Conservation (phyloP, 805 yeast genomes). For the Debaryomyces hansenii region DNA sequence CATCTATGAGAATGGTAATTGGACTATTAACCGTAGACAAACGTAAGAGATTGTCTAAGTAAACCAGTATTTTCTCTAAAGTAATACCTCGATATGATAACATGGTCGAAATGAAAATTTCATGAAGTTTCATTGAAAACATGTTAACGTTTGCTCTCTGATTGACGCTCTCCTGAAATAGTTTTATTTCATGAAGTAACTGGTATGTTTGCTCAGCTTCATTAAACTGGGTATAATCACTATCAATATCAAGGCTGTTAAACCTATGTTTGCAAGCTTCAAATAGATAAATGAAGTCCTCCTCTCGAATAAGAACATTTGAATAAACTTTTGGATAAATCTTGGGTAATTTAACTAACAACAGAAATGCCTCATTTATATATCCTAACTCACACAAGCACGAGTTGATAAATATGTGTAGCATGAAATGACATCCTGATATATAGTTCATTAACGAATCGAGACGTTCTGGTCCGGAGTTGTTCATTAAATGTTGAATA, state of each 20-base stretch:
- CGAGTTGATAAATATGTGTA: constrained; percentile 26
- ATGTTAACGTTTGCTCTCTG: not conserved
- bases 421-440: constrained; percentile 22
- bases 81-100: not conserved
- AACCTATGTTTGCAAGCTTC: constrained; percentile 3
- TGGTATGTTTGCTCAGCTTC: constrained; percentile 1
- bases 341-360: constrained; percentile 18
- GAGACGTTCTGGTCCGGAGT: constrained; percentile 3
- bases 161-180: constrained; percentile 8
- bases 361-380: constrained; percentile 24
- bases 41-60: not conserved
- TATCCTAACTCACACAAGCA: constrained; percentile 26
- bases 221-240: constrained; percentile 3
- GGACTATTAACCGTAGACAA: not conserved
- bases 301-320: constrained; percentile 12
- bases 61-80: not conserved
- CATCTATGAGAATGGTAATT: constrained; percentile 1
- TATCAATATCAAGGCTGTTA: not conserved
- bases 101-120: constrained; percentile 3
- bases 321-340: constrained; percentile 7
- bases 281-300: constrained; percentile 11
- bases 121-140: constrained; percentile 4
- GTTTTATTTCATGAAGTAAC: constrained; percentile 6
- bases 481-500: constrained; percentile 12
- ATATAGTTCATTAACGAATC: constrained; percentile 16